Evolutionary conservation across 1,139 yeast species (phyloP), one percentile per base, ranked within the genome.

Genomic region (Sugiyamaella japonica): DNA sequence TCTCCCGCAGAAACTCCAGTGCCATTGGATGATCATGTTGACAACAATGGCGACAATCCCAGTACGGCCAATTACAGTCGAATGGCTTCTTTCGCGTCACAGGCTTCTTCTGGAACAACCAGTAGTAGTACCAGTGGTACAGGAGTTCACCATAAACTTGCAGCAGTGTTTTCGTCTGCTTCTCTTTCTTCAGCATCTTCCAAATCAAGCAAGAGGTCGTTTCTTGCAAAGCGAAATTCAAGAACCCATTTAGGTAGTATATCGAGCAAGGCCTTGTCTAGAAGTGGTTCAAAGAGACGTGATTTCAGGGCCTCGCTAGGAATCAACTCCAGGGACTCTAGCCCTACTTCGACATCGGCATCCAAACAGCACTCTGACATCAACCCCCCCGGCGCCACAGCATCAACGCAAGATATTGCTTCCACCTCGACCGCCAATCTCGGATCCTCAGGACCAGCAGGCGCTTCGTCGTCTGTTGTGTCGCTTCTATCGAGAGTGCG

Each of bases 401-500:
- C 38, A 34, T 13, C 38, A 13, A 34, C 38, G 4, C 8, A 8
- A 34, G 16, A 34, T 13, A 17, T 10, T 23, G 29, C 32, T 10
- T 7, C 32, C 7, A 23, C 41, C 16, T 38, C 41, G n/a, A 38
- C 41, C n/a, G 12, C 48, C 16, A 34, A 44, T 17, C 39, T 44
- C n/a, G 49, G 49, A 5, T 36, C 40, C 4, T 5, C 36, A 10
- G 40, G 29, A 4, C 25, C 25, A 20, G 25, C 39, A n/a, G 51
- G 39, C 8, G 51, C 51, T 6, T 48, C 51, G 38, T 48, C 51
- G 16, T 54, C 49, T 34, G 55, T 46, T 1, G 56, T 50, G 10
- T 47, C 58, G 7, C 50, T 53, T 13, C 45, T 56, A 7, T 58
- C 61, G 2, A 57, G 56, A 50, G 40, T 57, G 7, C 44, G 60